Conservation (phyloP, 2,329 filamentous ascomycete genomes). For the Hypoxylon sp. region DNA sequence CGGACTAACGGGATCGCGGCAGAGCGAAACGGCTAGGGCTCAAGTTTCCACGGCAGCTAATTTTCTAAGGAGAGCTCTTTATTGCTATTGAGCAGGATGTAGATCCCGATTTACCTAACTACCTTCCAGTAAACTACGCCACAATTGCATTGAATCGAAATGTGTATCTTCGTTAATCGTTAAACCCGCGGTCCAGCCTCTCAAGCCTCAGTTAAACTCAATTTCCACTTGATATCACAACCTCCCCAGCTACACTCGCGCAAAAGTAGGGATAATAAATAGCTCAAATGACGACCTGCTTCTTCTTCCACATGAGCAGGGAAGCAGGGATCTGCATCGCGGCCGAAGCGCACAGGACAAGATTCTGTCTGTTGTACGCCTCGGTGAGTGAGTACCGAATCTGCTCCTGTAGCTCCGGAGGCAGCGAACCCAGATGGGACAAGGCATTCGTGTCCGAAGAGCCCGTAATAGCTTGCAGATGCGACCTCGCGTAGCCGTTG, state of each 20-base stretch:
- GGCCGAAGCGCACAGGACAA: slow-evolving; percentile 42
- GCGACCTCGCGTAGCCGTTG: neutral
- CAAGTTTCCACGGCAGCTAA: neutral
- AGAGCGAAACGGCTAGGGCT: neutral
- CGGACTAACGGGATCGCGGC: neutral
- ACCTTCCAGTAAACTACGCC: neutral
- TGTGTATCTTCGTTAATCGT: neutral
- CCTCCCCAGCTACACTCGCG: neutral
- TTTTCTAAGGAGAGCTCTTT: neutral
- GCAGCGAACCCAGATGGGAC: neutral
- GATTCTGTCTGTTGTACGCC: slow-evolving; percentile 44
- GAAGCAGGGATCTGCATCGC: slow-evolving; percentile 40
- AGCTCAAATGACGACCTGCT: slow-evolving; percentile 17
- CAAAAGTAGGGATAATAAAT: no score
- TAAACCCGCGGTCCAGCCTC: neutral
- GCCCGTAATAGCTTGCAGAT: neutral
- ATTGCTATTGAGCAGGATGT: neutral
- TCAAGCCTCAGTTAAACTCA: neutral
- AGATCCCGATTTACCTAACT: neutral
- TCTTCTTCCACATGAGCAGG: slow-evolving; percentile 45
- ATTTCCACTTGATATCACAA: neutral
- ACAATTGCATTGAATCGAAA: neutral
- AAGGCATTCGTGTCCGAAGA: slow-evolving; percentile 1
- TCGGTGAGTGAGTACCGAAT: neutral
- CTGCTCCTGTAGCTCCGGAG: neutral